Evolutionary conservation across 2,329 filamentous ascomycete genomes (phyloP), one percentile per base, ranked within the genome.

Genomic region (Elsinoe australis): DNA sequence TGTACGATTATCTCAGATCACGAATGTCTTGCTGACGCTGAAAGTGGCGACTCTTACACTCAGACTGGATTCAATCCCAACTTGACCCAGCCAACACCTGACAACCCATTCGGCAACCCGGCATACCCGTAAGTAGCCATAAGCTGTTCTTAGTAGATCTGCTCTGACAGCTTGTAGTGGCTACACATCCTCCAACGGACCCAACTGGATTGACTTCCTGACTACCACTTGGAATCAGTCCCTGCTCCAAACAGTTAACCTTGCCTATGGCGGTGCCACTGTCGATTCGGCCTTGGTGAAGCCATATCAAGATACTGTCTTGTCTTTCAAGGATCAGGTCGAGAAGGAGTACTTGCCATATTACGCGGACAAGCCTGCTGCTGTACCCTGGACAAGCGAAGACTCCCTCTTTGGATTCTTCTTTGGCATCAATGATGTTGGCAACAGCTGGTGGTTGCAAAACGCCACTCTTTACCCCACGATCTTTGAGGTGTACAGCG

Each of bases 61-160:
- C 71, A 73, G 52, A 79, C 75, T 2, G 73, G 74, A 6, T 84
- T 83, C 62, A 64, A 79, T 51, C 64, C 72, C 33, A 70, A 64
- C 8, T 66, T 69, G 17, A 61, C 68, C 0, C 71, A 78, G 29
- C 78, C 80, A 1, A 73, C 68, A 5, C 53, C 67, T 3, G 61
- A 63, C 4, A 78, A 80, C 56, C 77, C 79, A 0, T 65, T 83
- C 52, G 79, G 80, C 0, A 84, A 84, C 55, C 80, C 80, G 0
- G 39, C 66, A 0, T 77, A 75, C 52, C 74, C 72, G 49, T 51
- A 41, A 51, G 24, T 15, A 5, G n/a, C 5, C 10, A 7, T 22
- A 8, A 26, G 15, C 12, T 10, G 14, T 22, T 24, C n/a, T 14
- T 17, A 17, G 12, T 31, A 21, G 22, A 12, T 15, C 18, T 29